phyloP scores from a whole-genome alignment of 1,139 yeast genomes.

The Protomyces pachydermus region DNA sequence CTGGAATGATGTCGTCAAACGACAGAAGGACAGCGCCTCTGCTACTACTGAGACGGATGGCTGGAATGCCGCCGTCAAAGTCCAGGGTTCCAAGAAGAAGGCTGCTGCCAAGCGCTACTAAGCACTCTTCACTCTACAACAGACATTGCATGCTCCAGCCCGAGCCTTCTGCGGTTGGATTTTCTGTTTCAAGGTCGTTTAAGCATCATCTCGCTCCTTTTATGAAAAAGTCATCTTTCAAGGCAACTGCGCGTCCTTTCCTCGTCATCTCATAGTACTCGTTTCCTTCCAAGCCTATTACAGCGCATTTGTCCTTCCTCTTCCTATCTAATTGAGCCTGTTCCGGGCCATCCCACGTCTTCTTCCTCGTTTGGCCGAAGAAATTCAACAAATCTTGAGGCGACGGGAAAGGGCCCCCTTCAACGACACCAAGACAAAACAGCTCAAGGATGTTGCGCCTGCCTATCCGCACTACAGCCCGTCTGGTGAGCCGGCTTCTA shows the following conservation, averaged over 20 bases:
- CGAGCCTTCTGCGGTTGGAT: too few relatives aligned
- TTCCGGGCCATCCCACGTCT: background rate
- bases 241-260: too few relatives aligned
- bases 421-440: background rate
- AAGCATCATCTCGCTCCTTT: too few relatives aligned
- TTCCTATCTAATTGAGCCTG: background rate
- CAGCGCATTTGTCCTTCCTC: background rate
- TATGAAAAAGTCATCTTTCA: too few relatives aligned
- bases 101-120: background rate
- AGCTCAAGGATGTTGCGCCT: background rate
- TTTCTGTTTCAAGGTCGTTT: too few relatives aligned
- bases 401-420: background rate
- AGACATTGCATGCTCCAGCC: too few relatives aligned
- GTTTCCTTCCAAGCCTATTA: background rate
- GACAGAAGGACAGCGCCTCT: background rate
- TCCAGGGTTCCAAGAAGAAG: background rate
- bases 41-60: background rate
- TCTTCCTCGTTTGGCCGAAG: background rate
- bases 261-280: too few relatives aligned
- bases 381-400: background rate
- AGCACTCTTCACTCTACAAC: too few relatives aligned
- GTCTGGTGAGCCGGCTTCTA: background rate
- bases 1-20: conserved; percentile 37
- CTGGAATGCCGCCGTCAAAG: background rate
- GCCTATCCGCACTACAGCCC: background rate